Base-by-base conservation (phyloP, 2,329 filamentous ascomycete species). In the Colletotrichum viniferum region DNA sequence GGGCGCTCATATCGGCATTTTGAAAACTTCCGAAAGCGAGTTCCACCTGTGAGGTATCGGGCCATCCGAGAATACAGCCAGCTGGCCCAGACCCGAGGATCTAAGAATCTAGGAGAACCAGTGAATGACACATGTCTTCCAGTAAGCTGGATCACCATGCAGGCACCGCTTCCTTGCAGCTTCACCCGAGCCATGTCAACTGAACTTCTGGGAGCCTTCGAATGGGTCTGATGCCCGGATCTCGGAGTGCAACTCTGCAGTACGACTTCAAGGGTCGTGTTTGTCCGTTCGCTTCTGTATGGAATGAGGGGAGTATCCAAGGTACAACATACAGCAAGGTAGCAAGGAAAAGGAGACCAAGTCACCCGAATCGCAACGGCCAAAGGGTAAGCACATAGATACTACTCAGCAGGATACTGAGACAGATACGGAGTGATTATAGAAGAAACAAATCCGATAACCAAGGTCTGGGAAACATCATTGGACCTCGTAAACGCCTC, bases 181-280 rank as follows among this genome's bases (percentile, higher is more conserved):
- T 38, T 16, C 24, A 24, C 30, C 2, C 5, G 18, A n/a, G 28
- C 43, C 32, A 14, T n/a, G 18, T 71, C 21, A 21, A 12, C 1
- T 4, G 16, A 28, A 2, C 30, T 4, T 38, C 16, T 28, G 38
- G 30, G 48, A 34, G 30, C 26, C 24, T 28, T 0, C n/a, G 28
- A 62, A 24, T 0, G 21, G 24, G 4, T 34, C 62, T 43, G n/a
- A n/a, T 34, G 18, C 10, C 28, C n/a, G 9, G 36, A 48, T 66
- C 36, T 56, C 32, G 55, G 64, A 34, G 21, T 64, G 48, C 64
- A 13, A 60, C 73, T 60, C 58, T 73, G 73, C 73, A 48, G n/a
- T 64, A 43, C 30, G 21, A 73, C 69, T 61, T 26, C 48, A 43
- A 64, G 58, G 34, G 48, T 60, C 13, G 7, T 36, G 43, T 14